A percentile compares a stretch with the other conserved stretches of the same genome.
phyloP scores from a whole-genome alignment of 495 filamentous ascomycete genomes.

The Penicillium daleae region DNA sequence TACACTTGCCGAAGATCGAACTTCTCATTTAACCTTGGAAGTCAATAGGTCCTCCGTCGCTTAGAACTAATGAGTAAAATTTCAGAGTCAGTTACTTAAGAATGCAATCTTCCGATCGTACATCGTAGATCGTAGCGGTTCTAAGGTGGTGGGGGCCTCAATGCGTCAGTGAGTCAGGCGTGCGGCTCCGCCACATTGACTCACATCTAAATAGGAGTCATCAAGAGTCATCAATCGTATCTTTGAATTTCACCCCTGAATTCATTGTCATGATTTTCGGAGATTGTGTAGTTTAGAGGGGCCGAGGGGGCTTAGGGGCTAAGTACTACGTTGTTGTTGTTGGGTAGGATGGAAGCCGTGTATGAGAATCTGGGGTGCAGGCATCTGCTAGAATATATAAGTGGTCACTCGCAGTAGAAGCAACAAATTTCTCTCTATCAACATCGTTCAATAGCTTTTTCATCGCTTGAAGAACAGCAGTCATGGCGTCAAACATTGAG shows the following conservation, averaged over 20 bases:
- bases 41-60: too few relatives aligned
- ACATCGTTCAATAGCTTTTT: background rate
- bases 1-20: background rate
- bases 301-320: background rate
- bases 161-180: background rate
- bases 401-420: background rate
- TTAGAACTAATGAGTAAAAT: too few relatives aligned
- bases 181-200: slow-evolving; percentile 6
- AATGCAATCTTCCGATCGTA: slow-evolving; percentile 23
- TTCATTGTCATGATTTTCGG: background rate
- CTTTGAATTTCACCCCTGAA: background rate
- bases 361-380: background rate
- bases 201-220: background rate
- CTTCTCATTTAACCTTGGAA: background rate
- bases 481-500: background rate
- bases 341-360: background rate
- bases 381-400: background rate
- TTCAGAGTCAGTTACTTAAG: slow-evolving; percentile 36
- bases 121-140: too few relatives aligned
- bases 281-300: background rate
- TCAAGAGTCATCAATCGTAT: slow-evolving; percentile 4
- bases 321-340: background rate
- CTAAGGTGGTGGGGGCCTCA: background rate
- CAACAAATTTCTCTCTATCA: background rate
- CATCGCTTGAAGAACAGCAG: background rate